Conservation (phyloP, 192 early-diverging fungal genomes). For the Podila epigama region DNA sequence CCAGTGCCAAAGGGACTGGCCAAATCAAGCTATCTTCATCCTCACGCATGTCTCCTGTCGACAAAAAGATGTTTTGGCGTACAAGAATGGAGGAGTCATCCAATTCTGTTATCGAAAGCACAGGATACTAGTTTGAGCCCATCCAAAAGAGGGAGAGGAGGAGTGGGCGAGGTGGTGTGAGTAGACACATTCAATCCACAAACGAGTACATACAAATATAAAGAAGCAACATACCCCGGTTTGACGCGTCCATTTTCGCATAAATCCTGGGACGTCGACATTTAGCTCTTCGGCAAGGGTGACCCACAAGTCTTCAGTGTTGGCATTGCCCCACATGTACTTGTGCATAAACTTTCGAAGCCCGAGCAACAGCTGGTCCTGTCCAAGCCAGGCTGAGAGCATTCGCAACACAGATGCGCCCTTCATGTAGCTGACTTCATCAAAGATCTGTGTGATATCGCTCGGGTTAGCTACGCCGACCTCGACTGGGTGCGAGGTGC, state of each 20-base stretch:
- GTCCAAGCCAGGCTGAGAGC: conserved; percentile 68
- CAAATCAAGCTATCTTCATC: conserved; percentile 81
- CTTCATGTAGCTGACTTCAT: conserved; percentile 86
- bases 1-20: conserved; percentile 67
- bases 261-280: conserved; percentile 69
- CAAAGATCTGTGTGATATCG: conserved; percentile 87
- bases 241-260: conserved; percentile 83
- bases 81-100: conserved; percentile 31
- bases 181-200: too few species aligned
- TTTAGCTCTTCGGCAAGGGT: conserved; percentile 69
- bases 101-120: not conserved
- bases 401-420: conserved; percentile 84
- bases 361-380: conserved; percentile 56
- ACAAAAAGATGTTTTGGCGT: conserved; percentile 80
- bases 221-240: conserved; percentile 70
- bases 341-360: conserved; percentile 67
- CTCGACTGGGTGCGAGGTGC: conserved; percentile 84
- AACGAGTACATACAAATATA: too few species aligned
- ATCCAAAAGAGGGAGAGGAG: conserved; percentile 74
- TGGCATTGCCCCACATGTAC: conserved; percentile 74
- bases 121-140: not conserved
- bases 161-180: conserved; percentile 87
- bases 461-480: conserved; percentile 72
- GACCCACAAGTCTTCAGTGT: conserved; percentile 78
- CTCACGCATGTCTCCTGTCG: conserved; percentile 72